Percentiles rank a stretch among this genome's conserved stretches.
These are phyloP conservation scores for Carex scoparia DNA, from an alignment of 176 grass and related monocot genomes.

Conservation along the genomic window DNA sequence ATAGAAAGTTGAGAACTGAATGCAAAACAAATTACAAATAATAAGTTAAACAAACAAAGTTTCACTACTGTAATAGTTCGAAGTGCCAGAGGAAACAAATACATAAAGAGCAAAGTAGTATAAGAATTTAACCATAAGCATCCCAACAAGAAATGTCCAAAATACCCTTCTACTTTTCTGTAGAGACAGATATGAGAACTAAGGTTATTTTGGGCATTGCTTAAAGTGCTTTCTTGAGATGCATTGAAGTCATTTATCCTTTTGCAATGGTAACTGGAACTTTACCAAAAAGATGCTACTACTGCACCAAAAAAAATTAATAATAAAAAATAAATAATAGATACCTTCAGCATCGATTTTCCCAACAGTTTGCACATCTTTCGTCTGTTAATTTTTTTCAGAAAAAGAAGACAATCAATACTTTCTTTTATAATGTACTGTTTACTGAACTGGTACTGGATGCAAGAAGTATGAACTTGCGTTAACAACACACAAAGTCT, in stretches of 20 bases:
- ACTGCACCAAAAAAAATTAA: not conserved
- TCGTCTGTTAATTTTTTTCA: conserved; percentile 23
- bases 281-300: not conserved
- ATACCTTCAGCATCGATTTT: conserved; percentile 36
- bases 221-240: not conserved
- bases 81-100: not conserved
- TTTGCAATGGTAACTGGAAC: not conserved
- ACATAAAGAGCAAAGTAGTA: not conserved
- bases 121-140: not conserved
- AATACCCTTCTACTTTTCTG: not conserved
- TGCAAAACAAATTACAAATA: not conserved
- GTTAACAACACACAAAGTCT: not conserved
- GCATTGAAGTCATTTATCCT: not conserved
- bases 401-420: not conserved
- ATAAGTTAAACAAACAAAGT: not conserved
- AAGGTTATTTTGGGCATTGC: not conserved
- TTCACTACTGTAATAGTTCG: too few relatives aligned
- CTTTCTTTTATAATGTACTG: not conserved
- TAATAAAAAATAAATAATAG: too few relatives aligned
- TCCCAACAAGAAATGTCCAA: not conserved
- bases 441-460: not conserved
- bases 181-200: not conserved
- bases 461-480: not conserved
- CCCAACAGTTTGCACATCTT: conserved; percentile 16
- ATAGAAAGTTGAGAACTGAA: not conserved